Percentiles rank a stretch among this genome's conserved stretches.
phyloP scores from a whole-genome alignment of 495 filamentous ascomycete species.

The Trypethelium eluteriae region DNA sequence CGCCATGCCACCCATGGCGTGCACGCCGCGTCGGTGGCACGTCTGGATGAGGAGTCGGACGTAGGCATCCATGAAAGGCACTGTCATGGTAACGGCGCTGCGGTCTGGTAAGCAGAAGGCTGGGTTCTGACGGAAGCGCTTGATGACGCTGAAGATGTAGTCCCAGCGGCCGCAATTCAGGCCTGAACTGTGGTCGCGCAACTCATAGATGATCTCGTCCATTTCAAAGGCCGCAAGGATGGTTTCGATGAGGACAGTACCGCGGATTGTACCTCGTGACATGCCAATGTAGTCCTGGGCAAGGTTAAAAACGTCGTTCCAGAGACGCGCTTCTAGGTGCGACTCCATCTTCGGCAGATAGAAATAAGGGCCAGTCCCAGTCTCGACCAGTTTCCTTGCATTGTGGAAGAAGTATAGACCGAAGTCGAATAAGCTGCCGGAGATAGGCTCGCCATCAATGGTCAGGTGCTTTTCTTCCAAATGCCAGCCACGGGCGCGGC shows the following conservation, averaged over 20 bases:
- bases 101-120: conserved; percentile 92
- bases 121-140: conserved; percentile 94
- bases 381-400: conserved; percentile 75
- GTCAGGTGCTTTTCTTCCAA: conserved; percentile 98
- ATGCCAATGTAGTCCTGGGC: conserved; percentile 88
- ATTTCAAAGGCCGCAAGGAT: conserved; percentile 99
- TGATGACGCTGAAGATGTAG: conserved; percentile 99
- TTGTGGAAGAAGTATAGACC: conserved; percentile 99
- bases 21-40: conserved; percentile 88
- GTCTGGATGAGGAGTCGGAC: conserved; percentile 95
- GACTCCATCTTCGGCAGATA: conserved; percentile 99
- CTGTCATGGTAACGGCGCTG: conserved; percentile 89
- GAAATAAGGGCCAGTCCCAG: conserved; percentile 89
- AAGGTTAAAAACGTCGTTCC: conserved; percentile 99
- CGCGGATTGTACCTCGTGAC: conserved; percentile 85
- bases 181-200: conserved; percentile 91
- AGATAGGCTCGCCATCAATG: conserved; percentile 91
- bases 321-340: conserved; percentile 91
- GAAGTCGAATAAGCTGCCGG: conserved; percentile 91
- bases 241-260: conserved; percentile 95
- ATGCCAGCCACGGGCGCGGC: conserved; percentile 57
- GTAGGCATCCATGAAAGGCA: conserved; percentile 98
- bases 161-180: conserved; percentile 99
- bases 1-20: conserved; percentile 99
- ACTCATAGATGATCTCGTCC: conserved; percentile 99